Evolutionary conservation across 2,329 filamentous ascomycete genomes (phyloP), one percentile per base, ranked within the genome.

Genomic region (Phaeosphaeriaceae sp.): DNA sequence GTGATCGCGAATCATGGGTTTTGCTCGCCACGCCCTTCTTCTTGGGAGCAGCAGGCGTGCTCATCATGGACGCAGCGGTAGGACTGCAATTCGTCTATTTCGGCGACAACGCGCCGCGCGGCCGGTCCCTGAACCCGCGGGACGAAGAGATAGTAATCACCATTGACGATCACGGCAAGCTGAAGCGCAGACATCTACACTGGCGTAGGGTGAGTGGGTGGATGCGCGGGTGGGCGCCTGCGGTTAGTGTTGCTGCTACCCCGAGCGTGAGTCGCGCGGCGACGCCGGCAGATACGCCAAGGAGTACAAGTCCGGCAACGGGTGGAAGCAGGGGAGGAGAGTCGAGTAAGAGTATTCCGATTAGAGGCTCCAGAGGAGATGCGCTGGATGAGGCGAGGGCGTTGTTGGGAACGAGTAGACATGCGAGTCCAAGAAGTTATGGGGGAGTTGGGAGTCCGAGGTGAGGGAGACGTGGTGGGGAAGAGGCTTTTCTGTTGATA

Each of bases 171-270:
- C 63, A 69, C 10, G 74, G 74, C 3, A 62, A 64, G 41, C 54
- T 63, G 20, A 59, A 65, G 49, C 54, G 68, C 27, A 76, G 73
- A 56, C 76, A 76, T 53, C 81, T 82, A 80, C 79, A 80, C 51
- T 89, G 86, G 87, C 79, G 81, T 42, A 78, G 81, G 25, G 86
- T 88, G 6, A 85, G 80, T 56, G 87, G 87, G 10, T 89, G 86
- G 86, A 88, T 89, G 86, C 81, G 86, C 58, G 87, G 87, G 2
- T 89, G 87, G 87, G 83, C 88, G 36, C 87, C 87, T 1, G 82
- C 77, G 53, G 76, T 82, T 24, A 78, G 76, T 59, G 77, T 78
- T 7, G 72, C 73, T 6, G 76, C 68, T 0, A 76, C 74, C 4
- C 75, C 75, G 3, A 72, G 62, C 47, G 66, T 60, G 0, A 75